phyloP scores from a whole-genome alignment of 1,139 yeast genomes.

The Diutina neorugosa region DNA sequence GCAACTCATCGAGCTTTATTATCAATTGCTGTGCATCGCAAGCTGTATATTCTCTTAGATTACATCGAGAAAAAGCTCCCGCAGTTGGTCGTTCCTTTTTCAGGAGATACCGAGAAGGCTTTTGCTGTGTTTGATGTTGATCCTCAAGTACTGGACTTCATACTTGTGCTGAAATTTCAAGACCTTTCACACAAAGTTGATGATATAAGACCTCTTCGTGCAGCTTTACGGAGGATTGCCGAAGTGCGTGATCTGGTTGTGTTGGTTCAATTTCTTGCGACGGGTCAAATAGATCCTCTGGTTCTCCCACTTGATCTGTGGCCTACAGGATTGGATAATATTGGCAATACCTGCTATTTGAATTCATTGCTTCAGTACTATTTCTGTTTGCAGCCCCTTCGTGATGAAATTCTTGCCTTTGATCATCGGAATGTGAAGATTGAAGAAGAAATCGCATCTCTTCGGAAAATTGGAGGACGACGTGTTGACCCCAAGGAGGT shows the following conservation, averaged over 20 bases:
- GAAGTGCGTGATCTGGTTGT: constrained; percentile 10
- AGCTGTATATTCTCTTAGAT: constrained; percentile 30
- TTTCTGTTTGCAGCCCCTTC: constrained; percentile 71
- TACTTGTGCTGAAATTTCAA: constrained; percentile 45
- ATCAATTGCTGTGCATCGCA: constrained; percentile 30
- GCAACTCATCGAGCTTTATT: constrained; percentile 23
- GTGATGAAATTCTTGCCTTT: constrained; percentile 53
- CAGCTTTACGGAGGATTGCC: constrained; percentile 38
- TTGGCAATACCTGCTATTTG: constrained; percentile 91
- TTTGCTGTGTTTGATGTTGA: constrained; percentile 31
- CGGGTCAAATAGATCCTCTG: constrained; percentile 10
- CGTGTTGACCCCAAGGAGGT: constrained; percentile 63
- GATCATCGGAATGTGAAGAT: constrained; percentile 11
- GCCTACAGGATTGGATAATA: constrained; percentile 89
- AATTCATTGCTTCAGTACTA: constrained; percentile 85
- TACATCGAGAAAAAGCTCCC: constrained; percentile 36
- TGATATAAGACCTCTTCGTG: constrained; percentile 38
- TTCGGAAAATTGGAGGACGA: constrained; percentile 77
- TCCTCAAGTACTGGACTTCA: constrained; percentile 39
- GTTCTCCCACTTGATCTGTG: constrained; percentile 51
- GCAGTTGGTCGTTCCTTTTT: constrained; percentile 11
- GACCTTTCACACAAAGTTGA: constrained; percentile 13
- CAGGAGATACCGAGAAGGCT: constrained; percentile 20
- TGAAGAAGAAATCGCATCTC: constrained; percentile 9
- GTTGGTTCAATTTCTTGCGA: not conserved